Base-by-base conservation (phyloP, 2,329 filamentous ascomycete species). In the Alternaria sp. region DNA sequence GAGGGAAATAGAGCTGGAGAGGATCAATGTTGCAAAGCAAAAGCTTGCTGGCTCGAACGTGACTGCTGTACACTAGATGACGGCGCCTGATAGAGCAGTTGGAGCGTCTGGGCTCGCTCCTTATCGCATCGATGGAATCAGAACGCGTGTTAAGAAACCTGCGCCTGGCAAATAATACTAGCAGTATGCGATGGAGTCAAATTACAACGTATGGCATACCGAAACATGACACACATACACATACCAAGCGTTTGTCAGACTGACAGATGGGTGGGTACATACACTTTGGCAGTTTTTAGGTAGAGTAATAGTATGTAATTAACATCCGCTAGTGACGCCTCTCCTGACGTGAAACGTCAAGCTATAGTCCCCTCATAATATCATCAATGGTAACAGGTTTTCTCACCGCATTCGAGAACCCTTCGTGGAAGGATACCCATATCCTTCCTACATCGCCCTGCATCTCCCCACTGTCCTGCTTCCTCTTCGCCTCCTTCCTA, bases 361-460 rank as follows among this genome's bases (percentile, higher is more conserved):
- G 5, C 31, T 69, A 90, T 57, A 93, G 72, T 3, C 86, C 88
- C 55, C 81, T 83, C 82, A 97, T 79, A 69, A 97, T 85, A 76
- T 97, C 93, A 61, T 86, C 84, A 75, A 97, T 76, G 8, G 90
- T 90, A 61, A 97, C 88, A 2, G 92, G 91, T 76, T 96, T 97
- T 76, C 90, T 85, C 60, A 97, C 93, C 10, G 93, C 93, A 82
- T 97, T 97, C 55, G 92, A 95, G 74, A 92, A 88, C 0, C 93
- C 93, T 79, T 97, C 93, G 71, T 97, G 88, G 76, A 88, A 97
- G 63, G 87, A 94, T 40, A 96, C 88, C 93, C 93, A 97, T 4
- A 93, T 90, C 68, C 89, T 86, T 49, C 82, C 84, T 46, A 84
- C 84, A 55, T 81, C 77, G 37, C 71, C 76, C 58, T 68, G 71